These are phyloP conservation scores for Galerina sulciceps DNA, from an alignment of 768 basidiomycete genomes.

Conservation along the genomic window DNA sequence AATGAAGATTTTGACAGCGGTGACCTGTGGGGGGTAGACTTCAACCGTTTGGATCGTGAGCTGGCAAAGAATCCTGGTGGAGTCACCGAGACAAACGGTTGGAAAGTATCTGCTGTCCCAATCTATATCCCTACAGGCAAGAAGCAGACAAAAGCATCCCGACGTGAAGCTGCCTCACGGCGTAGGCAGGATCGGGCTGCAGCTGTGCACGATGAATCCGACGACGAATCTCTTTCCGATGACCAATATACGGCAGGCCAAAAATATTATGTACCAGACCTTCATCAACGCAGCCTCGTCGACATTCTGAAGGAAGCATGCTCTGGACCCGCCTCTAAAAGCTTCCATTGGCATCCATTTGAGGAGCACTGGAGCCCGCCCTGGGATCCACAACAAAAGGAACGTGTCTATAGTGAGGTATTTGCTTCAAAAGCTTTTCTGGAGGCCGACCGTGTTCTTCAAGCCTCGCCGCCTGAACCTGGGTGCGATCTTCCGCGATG, in stretches of 20 bases:
- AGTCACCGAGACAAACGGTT: slow-evolving; percentile 23
- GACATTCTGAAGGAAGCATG: slow-evolving; percentile 19
- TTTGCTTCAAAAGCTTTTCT: slow-evolving; percentile 22
- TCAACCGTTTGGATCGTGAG: slow-evolving; percentile 23
- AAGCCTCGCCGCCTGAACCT: slow-evolving; percentile 19
- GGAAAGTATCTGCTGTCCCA: slow-evolving; percentile 21
- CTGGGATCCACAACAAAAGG: slow-evolving; percentile 9
- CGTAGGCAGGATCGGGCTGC: slow-evolving; percentile 8
- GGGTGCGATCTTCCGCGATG: slow-evolving; percentile 4
- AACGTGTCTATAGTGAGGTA: slow-evolving; percentile 24
- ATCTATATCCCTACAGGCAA: slow-evolving; percentile 26
- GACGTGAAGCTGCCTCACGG: slow-evolving; percentile 7
- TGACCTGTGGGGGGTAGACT: slow-evolving; percentile 24
- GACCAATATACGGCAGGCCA: slow-evolving; percentile 8
- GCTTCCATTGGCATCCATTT: slow-evolving; percentile 31
- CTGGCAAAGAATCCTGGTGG: slow-evolving; percentile 17
- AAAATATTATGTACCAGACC: slow-evolving; percentile 17
- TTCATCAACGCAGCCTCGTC: slow-evolving; percentile 25
- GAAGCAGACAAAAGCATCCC: slow-evolving; percentile 20
- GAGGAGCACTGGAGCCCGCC: slow-evolving; percentile 27
- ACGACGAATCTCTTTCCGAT: slow-evolving; percentile 10
- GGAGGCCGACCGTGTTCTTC: slow-evolving; percentile 24
- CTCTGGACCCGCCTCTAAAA: slow-evolving; percentile 15
- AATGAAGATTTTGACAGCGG: slow-evolving; percentile 14
- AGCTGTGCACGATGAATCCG: slow-evolving; percentile 3